Percentiles rank a stretch among this genome's conserved stretches.
Evolutionary conservation across 2,329 filamentous ascomycete species (phyloP).

Genomic region (Colletotrichum lini): DNA sequence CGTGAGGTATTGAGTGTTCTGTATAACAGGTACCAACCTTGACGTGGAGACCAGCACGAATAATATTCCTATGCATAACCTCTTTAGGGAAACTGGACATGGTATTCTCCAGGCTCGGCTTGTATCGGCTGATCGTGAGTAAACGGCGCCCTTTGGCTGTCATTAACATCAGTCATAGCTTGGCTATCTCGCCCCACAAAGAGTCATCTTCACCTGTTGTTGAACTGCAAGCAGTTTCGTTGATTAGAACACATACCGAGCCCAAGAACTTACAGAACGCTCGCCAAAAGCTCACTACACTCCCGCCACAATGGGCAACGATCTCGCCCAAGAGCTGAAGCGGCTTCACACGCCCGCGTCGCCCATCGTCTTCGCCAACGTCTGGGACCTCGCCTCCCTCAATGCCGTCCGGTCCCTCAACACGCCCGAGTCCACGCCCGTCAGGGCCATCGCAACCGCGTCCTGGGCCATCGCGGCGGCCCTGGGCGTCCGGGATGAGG

Average conservation of each 20-base stretch:
- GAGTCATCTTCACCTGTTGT: not conserved
- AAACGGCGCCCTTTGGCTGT: too few species aligned
- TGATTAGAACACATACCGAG: too few species aligned
- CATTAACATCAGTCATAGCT: too few species aligned
- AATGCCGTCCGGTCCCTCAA: slow-evolving; percentile 60
- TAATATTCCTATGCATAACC: too few species aligned
- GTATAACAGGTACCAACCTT: too few species aligned
- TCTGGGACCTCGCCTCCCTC: slow-evolving; percentile 68
- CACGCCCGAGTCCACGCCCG: slow-evolving; percentile 50
- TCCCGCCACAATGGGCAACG: slow-evolving; percentile 43
- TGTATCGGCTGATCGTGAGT: too few species aligned
- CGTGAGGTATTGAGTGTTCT: too few species aligned
- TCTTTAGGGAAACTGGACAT: too few species aligned
- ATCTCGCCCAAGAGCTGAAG: slow-evolving; percentile 54
- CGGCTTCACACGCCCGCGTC: slow-evolving; percentile 64
- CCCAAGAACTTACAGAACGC: not conserved
- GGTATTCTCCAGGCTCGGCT: too few species aligned
- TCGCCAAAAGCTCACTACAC: not conserved
- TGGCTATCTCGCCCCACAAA: not conserved
- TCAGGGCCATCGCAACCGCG: slow-evolving; percentile 63
- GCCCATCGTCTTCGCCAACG: slow-evolving; percentile 69
- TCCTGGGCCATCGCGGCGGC: slow-evolving; percentile 65
- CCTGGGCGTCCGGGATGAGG: slow-evolving; percentile 61
- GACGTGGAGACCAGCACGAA: too few species aligned
- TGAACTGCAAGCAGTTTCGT: not conserved